Evolutionary conservation across 139 green algal species (phyloP).

Genomic region (Protoeuglena noctilucae): DNA sequence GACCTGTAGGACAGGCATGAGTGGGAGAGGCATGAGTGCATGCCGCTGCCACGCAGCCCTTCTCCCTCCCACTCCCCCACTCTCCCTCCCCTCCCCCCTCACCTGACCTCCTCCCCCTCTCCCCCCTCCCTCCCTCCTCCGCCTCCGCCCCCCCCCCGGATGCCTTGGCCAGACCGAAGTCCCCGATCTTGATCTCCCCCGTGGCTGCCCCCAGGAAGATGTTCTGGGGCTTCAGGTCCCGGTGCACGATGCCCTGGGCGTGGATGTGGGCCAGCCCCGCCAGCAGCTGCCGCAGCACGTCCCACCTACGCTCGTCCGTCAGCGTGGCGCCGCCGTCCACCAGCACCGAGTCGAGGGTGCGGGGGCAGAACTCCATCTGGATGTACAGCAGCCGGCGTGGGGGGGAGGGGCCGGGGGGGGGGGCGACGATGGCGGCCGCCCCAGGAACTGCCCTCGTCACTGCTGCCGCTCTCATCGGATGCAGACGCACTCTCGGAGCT

Average conservation of each 20-base stretch:
- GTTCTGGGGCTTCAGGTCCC: constrained; percentile 67
- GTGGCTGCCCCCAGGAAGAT: constrained; percentile 56
- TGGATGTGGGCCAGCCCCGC: constrained; percentile 60
- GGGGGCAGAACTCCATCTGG: constrained; percentile 84
- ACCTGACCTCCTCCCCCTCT: too few relatives aligned
- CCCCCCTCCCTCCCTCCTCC: too few relatives aligned
- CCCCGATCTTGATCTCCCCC: constrained; percentile 67
- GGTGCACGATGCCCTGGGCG: constrained; percentile 58
- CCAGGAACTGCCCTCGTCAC: too few relatives aligned
- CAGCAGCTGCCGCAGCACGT: constrained; percentile 60
- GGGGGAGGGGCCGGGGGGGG: too few relatives aligned
- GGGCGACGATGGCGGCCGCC: too few relatives aligned
- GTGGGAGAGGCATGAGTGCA: neutral
- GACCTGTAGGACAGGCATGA: neutral
- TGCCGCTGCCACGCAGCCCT: neutral
- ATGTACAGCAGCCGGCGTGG: constrained; percentile 73
- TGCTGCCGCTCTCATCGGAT: too few relatives aligned
- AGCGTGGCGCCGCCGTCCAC: constrained; percentile 12
- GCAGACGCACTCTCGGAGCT: neutral
- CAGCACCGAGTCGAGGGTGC: constrained; percentile 49
- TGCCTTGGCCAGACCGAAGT: constrained; percentile 74
- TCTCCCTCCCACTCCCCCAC: neutral
- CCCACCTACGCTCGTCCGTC: constrained; percentile 48
- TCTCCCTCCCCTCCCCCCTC: neutral
- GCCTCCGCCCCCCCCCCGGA: constrained; percentile 6